Evolutionary conservation across 257 asterid species (phyloP).

Genomic region (Solanum ahanhuiri): DNA sequence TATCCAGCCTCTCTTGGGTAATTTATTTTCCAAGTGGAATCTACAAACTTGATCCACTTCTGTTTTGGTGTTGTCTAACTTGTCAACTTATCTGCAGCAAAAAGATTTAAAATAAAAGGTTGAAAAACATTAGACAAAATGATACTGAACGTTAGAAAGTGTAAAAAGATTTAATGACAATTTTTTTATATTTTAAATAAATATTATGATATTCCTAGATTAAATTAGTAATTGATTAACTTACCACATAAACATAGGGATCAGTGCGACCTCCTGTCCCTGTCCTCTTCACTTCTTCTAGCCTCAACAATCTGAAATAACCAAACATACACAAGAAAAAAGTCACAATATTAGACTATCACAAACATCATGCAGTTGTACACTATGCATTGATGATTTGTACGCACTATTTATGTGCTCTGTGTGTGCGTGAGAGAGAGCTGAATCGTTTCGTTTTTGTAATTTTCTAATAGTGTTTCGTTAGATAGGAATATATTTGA

Average conservation of each 20-base stretch:
- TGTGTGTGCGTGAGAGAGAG: background rate
- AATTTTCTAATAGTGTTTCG: background rate
- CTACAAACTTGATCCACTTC: background rate
- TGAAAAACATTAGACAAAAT: background rate
- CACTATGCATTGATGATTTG: background rate
- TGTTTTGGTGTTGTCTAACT: background rate
- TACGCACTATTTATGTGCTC: background rate
- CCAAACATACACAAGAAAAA: conserved; percentile 1
- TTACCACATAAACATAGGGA: conserved; percentile 83
- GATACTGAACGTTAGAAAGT: background rate
- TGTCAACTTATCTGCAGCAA: conserved; percentile 15
- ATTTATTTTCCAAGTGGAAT: background rate
- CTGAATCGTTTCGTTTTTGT: background rate
- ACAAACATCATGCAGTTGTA: background rate
- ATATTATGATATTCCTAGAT: too few relatives aligned
- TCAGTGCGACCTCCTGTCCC: conserved; percentile 88
- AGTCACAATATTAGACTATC: background rate
- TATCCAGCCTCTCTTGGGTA: background rate
- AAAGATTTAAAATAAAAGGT: background rate
- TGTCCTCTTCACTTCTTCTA: conserved; percentile 57
- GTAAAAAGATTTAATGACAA: background rate
- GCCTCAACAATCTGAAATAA: conserved; percentile 59
- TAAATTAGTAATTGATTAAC: background rate
- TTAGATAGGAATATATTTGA: background rate
- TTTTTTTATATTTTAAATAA: too few relatives aligned